phyloP scores from a whole-genome alignment of 1,284 basidiomycete genomes.

The Boletus mariae region DNA sequence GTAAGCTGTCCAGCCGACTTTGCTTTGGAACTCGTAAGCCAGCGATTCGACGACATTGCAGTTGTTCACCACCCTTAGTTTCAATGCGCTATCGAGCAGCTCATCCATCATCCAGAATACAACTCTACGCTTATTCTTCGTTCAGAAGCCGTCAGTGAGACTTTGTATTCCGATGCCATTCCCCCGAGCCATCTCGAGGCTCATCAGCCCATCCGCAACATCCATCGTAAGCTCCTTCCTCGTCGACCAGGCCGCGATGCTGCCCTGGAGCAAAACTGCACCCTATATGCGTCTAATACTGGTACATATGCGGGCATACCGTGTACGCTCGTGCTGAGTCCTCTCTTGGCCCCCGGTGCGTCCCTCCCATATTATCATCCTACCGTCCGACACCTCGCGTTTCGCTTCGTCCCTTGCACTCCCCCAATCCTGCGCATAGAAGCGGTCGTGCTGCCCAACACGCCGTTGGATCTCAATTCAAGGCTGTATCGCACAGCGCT shows the following conservation, averaged over 20 bases:
- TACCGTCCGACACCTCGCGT: conserved; percentile 65
- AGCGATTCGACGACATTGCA: background rate
- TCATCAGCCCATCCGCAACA: conserved; percentile 40
- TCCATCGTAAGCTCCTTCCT: conserved; percentile 65
- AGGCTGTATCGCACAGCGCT: conserved; percentile 79
- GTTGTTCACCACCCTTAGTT: conserved; percentile 49
- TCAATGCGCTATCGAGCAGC: conserved; percentile 55
- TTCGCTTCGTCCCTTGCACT: conserved; percentile 50
- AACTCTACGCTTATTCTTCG: conserved; percentile 80
- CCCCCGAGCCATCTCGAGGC: conserved; percentile 38
- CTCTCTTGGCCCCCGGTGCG: conserved; percentile 44
- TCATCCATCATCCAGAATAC: conserved; percentile 78
- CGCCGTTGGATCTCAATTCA: conserved; percentile 49
- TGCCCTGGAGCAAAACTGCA: conserved; percentile 71
- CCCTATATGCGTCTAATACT: conserved; percentile 45
- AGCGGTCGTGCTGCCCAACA: conserved; percentile 50
- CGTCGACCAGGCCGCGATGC: conserved; percentile 68
- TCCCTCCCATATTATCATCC: conserved; percentile 80
- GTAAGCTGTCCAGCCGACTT: conserved; percentile 42
- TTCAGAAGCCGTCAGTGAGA: conserved; percentile 59
- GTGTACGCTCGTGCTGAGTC: conserved; percentile 59
- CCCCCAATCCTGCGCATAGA: conserved; percentile 46
- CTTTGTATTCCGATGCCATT: conserved; percentile 15
- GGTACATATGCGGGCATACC: conserved; percentile 24
- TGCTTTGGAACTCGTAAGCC: conserved; percentile 39